Evolutionary conservation across 1,139 yeast genomes (phyloP).

Genomic region (Hansenula sp.): DNA sequence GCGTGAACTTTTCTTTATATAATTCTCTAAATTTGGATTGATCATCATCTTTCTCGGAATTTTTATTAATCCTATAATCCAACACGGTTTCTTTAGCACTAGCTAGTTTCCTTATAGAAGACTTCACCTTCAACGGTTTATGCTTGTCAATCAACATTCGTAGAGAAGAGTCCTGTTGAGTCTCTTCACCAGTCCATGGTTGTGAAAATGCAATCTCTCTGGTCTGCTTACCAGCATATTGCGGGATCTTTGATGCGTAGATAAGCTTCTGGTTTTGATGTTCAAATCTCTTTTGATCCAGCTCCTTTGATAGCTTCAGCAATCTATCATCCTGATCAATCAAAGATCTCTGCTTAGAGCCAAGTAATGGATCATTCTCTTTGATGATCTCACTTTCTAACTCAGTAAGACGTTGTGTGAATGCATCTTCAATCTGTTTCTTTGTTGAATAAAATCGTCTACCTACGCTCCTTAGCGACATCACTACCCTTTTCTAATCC

Average conservation of each 20-base stretch:
- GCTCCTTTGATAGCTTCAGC: conserved; percentile 20
- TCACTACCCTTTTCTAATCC: too few species aligned
- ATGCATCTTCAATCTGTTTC: conserved; percentile 9
- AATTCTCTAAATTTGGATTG: conserved; percentile 58
- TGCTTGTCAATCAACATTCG: conserved; percentile 65
- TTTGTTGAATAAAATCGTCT: conserved; percentile 3
- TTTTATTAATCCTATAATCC: conserved; percentile 54
- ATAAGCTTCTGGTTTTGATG: conserved; percentile 34
- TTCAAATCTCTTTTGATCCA: conserved; percentile 29
- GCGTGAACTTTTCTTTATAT: conserved; percentile 56
- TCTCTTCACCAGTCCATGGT: conserved; percentile 74
- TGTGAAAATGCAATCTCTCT: conserved; percentile 46
- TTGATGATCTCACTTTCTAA: conserved; percentile 10
- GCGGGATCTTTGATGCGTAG: conserved; percentile 35
- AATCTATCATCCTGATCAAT: conserved; percentile 21
- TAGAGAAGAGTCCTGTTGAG: conserved; percentile 42
- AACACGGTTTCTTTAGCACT: conserved; percentile 62
- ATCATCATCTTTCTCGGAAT: conserved; percentile 30
- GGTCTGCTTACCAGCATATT: conserved; percentile 44
- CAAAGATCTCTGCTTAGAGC: conserved; percentile 12
- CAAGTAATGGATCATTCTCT: conserved; percentile 13
- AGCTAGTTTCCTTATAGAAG: conserved; percentile 33
- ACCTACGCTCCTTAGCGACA: too few species aligned
- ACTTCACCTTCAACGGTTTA: conserved; percentile 35
- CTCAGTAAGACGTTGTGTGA: conserved; percentile 15